These are phyloP conservation scores for Zygosaccharomyces sapae DNA, from an alignment of 1,139 yeast genomes.

Conservation along the genomic window DNA sequence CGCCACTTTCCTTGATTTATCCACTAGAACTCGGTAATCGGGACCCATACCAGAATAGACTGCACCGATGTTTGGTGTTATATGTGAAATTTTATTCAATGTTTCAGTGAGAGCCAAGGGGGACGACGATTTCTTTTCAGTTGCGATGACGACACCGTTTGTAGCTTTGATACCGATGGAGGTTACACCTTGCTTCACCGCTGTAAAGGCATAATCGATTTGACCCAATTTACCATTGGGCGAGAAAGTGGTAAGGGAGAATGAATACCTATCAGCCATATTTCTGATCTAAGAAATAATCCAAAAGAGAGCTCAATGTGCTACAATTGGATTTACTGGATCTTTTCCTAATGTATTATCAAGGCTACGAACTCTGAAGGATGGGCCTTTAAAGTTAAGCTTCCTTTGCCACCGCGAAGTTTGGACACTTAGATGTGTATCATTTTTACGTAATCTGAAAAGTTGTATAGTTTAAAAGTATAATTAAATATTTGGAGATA, in stretches of 20 bases:
- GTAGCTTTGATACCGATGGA: slow-evolving; percentile 94
- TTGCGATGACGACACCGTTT: slow-evolving; percentile 94
- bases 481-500: not conserved
- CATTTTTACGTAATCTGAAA: slow-evolving; percentile 1
- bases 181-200: slow-evolving; percentile 97
- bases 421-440: not conserved
- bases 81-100: slow-evolving; percentile 70
- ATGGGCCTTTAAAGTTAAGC: slow-evolving; percentile 1
- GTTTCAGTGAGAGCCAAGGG: slow-evolving; percentile 71
- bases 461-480: not conserved
- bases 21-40: slow-evolving; percentile 90
- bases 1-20: slow-evolving; percentile 87
- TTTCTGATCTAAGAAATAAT: slow-evolving; percentile 12
- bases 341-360: not conserved
- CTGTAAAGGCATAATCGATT: slow-evolving; percentile 95
- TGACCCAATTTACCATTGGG: slow-evolving; percentile 98
- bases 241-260: slow-evolving; percentile 92
- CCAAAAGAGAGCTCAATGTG: slow-evolving; percentile 1
- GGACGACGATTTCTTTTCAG: slow-evolving; percentile 87
- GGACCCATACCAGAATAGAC: slow-evolving; percentile 99
- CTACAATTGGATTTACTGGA: not conserved
- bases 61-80: slow-evolving; percentile 95
- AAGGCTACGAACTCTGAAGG: not conserved
- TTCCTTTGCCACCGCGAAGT: slow-evolving; percentile 9
- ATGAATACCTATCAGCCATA: slow-evolving; percentile 98